These are phyloP conservation scores for Helminthosporium solani DNA, from an alignment of 2,329 filamentous ascomycete species.

Conservation along the genomic window DNA sequence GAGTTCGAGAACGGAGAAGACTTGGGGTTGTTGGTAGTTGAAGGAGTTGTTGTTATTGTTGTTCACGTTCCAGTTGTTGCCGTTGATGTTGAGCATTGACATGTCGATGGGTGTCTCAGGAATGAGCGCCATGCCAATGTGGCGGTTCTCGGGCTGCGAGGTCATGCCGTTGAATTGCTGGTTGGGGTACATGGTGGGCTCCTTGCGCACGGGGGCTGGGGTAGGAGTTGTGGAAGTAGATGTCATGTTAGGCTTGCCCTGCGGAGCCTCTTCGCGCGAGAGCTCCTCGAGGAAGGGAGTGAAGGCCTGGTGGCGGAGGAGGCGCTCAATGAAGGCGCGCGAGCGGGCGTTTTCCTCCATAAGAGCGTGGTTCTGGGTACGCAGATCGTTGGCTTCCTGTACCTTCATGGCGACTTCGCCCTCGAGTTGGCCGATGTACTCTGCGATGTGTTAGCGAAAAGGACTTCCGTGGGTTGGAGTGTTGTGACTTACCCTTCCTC, in stretches of 20 bases:
- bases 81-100: slow-evolving; percentile 64
- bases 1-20: slow-evolving; percentile 72
- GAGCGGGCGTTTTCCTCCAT: slow-evolving; percentile 85
- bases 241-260: slow-evolving; percentile 29
- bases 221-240: slow-evolving; percentile 31
- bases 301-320: slow-evolving; percentile 56
- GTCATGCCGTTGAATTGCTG: slow-evolving; percentile 49
- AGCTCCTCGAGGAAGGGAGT: slow-evolving; percentile 49
- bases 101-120: slow-evolving; percentile 78
- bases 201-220: slow-evolving; percentile 57
- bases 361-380: slow-evolving; percentile 76
- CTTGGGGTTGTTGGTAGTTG: slow-evolving; percentile 60
- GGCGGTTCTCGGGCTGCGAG: slow-evolving; percentile 56
- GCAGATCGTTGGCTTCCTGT: slow-evolving; percentile 79
- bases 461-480: not conserved
- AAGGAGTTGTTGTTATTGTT: slow-evolving; percentile 48
- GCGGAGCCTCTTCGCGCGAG: slow-evolving; percentile 40
- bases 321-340: slow-evolving; percentile 75
- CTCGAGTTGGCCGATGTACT: slow-evolving; percentile 96
- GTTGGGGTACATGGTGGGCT: slow-evolving; percentile 61
- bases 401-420: slow-evolving; percentile 80
- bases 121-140: slow-evolving; percentile 76
- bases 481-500: slow-evolving; percentile 76
- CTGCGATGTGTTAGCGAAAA: slow-evolving; percentile 60
- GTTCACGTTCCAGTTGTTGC: slow-evolving; percentile 51